Evolutionary conservation across 805 yeast genomes (phyloP).

Genomic region (Wickerhamiella slavikovae): DNA sequence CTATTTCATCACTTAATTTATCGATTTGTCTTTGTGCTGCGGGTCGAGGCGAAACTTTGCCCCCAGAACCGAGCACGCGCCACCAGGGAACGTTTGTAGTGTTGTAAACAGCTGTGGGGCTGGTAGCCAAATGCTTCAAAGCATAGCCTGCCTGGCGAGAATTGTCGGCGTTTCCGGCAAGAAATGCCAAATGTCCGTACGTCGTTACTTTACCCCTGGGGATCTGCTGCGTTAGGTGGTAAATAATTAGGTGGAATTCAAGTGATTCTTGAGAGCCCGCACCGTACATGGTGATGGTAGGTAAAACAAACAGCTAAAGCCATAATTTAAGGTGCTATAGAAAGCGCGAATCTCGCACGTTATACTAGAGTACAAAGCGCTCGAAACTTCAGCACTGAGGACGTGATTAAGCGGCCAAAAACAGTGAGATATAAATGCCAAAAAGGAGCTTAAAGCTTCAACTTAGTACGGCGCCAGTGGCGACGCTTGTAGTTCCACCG

Average conservation of each 20-base stretch:
- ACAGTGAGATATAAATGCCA: background rate
- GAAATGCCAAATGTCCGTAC: constrained; percentile 58
- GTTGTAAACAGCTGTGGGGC: constrained; percentile 13
- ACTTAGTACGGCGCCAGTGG: constrained; percentile 99
- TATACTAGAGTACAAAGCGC: no score
- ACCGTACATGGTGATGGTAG: constrained; percentile 4
- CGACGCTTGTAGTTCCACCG: constrained; percentile 91
- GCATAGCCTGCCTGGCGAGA: constrained; percentile 61
- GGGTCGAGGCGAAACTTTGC: constrained; percentile 32
- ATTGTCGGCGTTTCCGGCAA: constrained; percentile 40
- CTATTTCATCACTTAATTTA: constrained; percentile 27
- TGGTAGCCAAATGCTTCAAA: constrained; percentile 29
- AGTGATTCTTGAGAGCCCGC: constrained; percentile 25
- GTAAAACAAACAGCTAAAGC: background rate
- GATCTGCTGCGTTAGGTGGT: constrained; percentile 27
- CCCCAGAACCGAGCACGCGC: constrained; percentile 49
- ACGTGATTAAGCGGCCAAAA: background rate
- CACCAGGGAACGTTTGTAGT: constrained; percentile 49
- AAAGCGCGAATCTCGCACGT: no score
- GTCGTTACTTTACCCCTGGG: constrained; percentile 48
- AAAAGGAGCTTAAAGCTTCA: constrained; percentile 51
- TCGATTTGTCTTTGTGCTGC: constrained; percentile 29
- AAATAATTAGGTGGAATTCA: constrained; percentile 43
- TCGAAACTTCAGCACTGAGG: no score
- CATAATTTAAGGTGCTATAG: no score